Percentiles rank a stretch among this genome's conserved stretches.
Evolutionary conservation across 1,284 basidiomycete genomes (phyloP).

Genomic region (Ganoderma meredithae): DNA sequence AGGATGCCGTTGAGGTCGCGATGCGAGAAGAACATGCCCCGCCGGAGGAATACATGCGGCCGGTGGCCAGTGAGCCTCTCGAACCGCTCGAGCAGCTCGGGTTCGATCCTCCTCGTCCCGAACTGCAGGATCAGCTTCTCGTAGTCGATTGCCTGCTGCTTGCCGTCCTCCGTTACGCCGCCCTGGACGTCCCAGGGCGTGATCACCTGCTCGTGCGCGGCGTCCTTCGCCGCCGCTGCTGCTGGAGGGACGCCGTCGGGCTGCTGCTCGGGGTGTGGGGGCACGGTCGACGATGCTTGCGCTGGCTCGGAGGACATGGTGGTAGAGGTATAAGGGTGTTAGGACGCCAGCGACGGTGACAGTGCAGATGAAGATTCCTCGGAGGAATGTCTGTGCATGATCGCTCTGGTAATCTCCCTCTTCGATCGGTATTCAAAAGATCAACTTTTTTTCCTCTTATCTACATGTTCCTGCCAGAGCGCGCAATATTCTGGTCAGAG

Average conservation of each 20-base stretch:
- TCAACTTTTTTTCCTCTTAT: not conserved
- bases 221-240: slow-evolving; percentile 32
- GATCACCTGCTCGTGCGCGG: slow-evolving; percentile 79
- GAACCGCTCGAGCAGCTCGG: slow-evolving; percentile 86
- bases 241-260: slow-evolving; percentile 14
- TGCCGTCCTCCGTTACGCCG: slow-evolving; percentile 87
- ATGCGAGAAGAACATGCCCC: slow-evolving; percentile 98
- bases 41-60: slow-evolving; percentile 90
- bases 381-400: slow-evolving; percentile 23
- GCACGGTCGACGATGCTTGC: slow-evolving; percentile 18
- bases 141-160: slow-evolving; percentile 93
- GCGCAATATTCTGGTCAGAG: no score
- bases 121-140: slow-evolving; percentile 96
- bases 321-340: slow-evolving; percentile 9
- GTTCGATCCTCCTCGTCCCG: slow-evolving; percentile 87
- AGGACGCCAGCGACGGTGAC: slow-evolving; percentile 21
- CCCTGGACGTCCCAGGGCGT: slow-evolving; percentile 99
- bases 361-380: slow-evolving; percentile 20
- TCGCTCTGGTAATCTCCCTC: slow-evolving; percentile 22
- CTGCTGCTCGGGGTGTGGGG: slow-evolving; percentile 30
- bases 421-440: not conserved
- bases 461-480: not conserved
- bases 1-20: slow-evolving; percentile 95
- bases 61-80: slow-evolving; percentile 90
- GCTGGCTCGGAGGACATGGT: slow-evolving; percentile 28